Evolutionary conservation across 331 rosid species (phyloP), one percentile per base, ranked within the genome.

Genomic region (Rosa hybrid): DNA sequence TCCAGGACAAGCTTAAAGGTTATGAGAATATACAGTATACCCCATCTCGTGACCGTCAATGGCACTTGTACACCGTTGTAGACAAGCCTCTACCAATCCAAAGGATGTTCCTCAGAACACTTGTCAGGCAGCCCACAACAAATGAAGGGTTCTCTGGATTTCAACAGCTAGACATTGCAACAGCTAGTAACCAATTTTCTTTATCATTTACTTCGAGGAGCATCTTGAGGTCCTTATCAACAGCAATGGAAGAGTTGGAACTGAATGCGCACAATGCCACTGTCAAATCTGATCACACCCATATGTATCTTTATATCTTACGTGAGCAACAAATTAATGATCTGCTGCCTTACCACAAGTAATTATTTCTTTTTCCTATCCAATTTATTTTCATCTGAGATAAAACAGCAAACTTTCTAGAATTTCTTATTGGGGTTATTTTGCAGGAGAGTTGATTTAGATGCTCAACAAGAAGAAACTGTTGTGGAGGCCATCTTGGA

Each of bases 181-280:
- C 86, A 68, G 84, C 87, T 46, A 80, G 77, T 71, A 76, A 48
- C 72, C 90, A 86, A 51, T 84, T 86, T 89, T 80, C 91, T 44
- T 83, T 90, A 86, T 90, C 99, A 51, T 93, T 83, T 86, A 93
- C 99, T 84, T 91, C 97, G 30, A 89, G 91, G 80, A 94, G 97
- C 87, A 90, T 96, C 78, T 93, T 90, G 76, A 87, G 97, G 88
- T 93, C 99, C 86, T 85, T 96, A 81, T 79, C 87, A 90, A 90
- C 93, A 71, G 99, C 99, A 81, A 96, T 96, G 99, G 99, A 96
- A 77, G 99, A 92, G 91, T 87, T 96, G 87, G 99, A 96, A 85
- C 97, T 96, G 46, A 96, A 96, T 86, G 78, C 97, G 41, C 98
- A 96, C 85, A 96, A 93, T 87, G 86, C 95, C 76, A 82, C 87